phyloP scores from a whole-genome alignment of 139 green algal genomes.

The Closterium sp. region DNA sequence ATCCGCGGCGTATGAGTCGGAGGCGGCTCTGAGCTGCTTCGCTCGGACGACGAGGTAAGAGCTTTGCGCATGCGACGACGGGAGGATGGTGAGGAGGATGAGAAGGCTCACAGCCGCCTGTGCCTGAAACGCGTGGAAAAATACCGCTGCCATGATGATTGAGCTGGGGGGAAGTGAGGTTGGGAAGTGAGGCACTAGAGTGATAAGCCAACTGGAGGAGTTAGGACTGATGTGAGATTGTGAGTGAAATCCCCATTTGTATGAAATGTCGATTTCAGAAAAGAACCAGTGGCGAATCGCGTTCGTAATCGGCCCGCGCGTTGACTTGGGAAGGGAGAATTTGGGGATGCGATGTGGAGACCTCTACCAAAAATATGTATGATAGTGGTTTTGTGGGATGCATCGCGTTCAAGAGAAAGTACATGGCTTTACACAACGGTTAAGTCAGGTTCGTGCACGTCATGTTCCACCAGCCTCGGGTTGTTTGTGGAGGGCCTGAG shows the following conservation, averaged over 20 bases:
- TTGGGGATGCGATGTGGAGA: too few relatives aligned
- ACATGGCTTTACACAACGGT: too few relatives aligned
- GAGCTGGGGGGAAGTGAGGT: too few relatives aligned
- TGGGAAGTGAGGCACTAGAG: background rate
- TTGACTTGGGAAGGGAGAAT: background rate
- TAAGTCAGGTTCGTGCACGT: too few relatives aligned
- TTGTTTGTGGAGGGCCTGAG: too few relatives aligned
- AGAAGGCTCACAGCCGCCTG: background rate
- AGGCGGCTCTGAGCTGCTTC: background rate
- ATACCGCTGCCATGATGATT: background rate
- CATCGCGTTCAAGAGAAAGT: too few relatives aligned
- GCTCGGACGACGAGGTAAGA: background rate
- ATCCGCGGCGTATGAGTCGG: background rate
- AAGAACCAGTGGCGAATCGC: background rate
- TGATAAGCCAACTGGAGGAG: background rate
- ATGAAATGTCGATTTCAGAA: background rate
- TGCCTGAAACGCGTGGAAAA: background rate
- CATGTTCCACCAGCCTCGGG: too few relatives aligned
- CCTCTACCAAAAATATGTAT: too few relatives aligned
- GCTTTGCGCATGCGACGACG: background rate
- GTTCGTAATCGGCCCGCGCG: background rate
- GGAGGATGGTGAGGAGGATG: background rate
- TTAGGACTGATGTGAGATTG: background rate
- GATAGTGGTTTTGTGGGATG: too few relatives aligned
- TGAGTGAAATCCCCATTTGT: background rate